Evolutionary conservation across 345 rosid species (phyloP).

Genomic region (Anastatica hierochuntica): DNA sequence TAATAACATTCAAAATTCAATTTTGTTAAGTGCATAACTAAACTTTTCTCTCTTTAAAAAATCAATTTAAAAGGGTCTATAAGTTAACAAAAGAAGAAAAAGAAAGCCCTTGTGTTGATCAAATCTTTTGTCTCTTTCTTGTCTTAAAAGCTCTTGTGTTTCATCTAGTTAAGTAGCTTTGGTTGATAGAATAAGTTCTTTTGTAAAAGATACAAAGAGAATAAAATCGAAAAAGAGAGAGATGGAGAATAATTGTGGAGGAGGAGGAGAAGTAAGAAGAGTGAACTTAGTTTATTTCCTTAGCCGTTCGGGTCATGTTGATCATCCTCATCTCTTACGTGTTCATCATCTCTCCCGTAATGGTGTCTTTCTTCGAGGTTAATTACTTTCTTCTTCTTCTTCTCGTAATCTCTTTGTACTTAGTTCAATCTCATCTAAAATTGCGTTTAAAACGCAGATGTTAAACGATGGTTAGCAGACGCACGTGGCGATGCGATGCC

Average conservation of each 20-base stretch:
- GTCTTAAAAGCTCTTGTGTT: slow-evolving; percentile 14
- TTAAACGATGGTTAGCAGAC: slow-evolving; percentile 61
- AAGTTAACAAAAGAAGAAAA: background rate
- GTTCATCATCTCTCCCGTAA: slow-evolving; percentile 36
- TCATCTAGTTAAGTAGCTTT: background rate
- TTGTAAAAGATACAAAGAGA: slow-evolving; percentile 11
- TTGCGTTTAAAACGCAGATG: slow-evolving; percentile 29
- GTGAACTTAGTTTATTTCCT: slow-evolving; percentile 64
- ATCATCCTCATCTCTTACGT: slow-evolving; percentile 76
- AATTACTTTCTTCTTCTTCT: background rate
- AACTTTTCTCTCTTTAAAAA: background rate
- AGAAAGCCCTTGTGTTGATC: slow-evolving; percentile 3
- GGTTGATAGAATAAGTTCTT: background rate
- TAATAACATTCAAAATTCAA: slow-evolving; percentile 9
- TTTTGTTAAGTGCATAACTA: background rate
- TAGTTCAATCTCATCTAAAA: background rate
- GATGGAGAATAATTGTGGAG: slow-evolving; percentile 17
- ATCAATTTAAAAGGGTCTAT: slow-evolving; percentile 2
- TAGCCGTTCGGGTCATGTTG: slow-evolving; percentile 38
- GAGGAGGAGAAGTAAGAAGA: slow-evolving; percentile 46
- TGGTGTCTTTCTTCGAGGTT: slow-evolving; percentile 64
- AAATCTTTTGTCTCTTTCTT: slow-evolving; percentile 18
- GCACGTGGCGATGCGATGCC: slow-evolving; percentile 69
- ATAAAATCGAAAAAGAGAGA: background rate
- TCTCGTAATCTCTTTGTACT: background rate